phyloP scores from a whole-genome alignment of 257 asterid species.

The Lithospermum erythrorhizon region DNA sequence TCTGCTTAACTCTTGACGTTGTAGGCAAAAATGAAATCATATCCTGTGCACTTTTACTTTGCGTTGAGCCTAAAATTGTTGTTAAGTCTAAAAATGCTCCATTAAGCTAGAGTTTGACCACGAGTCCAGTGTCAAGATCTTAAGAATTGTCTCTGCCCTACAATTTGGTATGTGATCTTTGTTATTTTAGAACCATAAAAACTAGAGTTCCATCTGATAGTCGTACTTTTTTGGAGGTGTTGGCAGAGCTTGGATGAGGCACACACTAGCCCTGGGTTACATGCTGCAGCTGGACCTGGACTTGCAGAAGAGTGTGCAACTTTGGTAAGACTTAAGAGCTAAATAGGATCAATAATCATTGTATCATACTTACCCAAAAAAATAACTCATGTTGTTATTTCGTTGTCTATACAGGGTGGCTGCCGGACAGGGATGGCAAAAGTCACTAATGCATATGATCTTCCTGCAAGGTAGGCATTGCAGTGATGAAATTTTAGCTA shows the following conservation, averaged over 20 bases:
- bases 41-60: no score
- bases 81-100: neutral
- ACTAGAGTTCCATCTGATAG: conserved; percentile 4
- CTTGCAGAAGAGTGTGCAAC: conserved; percentile 82
- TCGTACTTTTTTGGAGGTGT: conserved; percentile 16
- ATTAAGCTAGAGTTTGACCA: neutral
- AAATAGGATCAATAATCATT: neutral
- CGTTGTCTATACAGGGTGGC: conserved; percentile 56
- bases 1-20: neutral
- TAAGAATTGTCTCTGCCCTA: neutral
- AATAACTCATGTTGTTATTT: neutral
- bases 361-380: neutral
- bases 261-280: conserved; percentile 96
- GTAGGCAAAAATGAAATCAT: neutral
- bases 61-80: neutral
- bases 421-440: conserved; percentile 99
- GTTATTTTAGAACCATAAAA: neutral
- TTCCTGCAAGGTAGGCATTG: conserved; percentile 75
- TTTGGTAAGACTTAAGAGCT: conserved; percentile 19
- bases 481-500: neutral
- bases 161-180: neutral
- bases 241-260: conserved; percentile 89
- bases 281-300: conserved; percentile 96
- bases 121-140: neutral
- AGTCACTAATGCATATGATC: conserved; percentile 68